Base-by-base conservation (phyloP, 2,329 filamentous ascomycete genomes). In the Magnaporthales sp. region DNA sequence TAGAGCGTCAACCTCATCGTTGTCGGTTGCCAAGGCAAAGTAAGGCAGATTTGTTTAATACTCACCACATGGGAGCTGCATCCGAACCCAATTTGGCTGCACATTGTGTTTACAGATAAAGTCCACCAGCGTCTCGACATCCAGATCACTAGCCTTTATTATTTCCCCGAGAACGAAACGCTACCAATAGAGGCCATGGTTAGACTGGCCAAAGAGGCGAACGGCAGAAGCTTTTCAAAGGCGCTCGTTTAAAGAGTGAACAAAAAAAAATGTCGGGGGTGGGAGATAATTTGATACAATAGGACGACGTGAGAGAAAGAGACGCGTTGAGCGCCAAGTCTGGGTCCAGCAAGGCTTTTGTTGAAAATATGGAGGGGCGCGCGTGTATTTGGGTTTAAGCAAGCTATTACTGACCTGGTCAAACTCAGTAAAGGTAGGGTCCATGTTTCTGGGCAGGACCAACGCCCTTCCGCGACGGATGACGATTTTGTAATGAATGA, bases 81-180 rank as follows among this genome's bases (percentile, higher is more conserved):
- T 77, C 26, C 71, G 70, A 51, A 73, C 66, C 76, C 76, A 78
- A 68, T 77, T 71, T 38, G 76, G 74, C 60, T 72, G 68, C 22
- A 77, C 70, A 11, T 69, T 70, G 62, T 72, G 70, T 29, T 68
- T 61, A 65, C 74, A 80, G 70, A 86, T 77, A 68, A 87, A 84
- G 13, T 76, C 75, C 24, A 80, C 78, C 31, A 87, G 74, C 22
- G 73, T 74, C 11, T 76, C 73, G 27, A 84, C 72, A 67, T 84
- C 80, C 67, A 86, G 74, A 31, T 78, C 74, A 75, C 84, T 86
- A 68, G 78, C 79, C 71, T 86, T 87, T 74, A 87, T 82, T 71
- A 86, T 83, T 74, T 87, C 84, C 67, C 80, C 82, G 67, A 87
- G 79, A 68, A 86, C 76, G 72, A 85, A 85, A 69, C 64, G 83